phyloP scores from a whole-genome alignment of 2,329 filamentous ascomycete genomes.

The Botrytis fabae region DNA sequence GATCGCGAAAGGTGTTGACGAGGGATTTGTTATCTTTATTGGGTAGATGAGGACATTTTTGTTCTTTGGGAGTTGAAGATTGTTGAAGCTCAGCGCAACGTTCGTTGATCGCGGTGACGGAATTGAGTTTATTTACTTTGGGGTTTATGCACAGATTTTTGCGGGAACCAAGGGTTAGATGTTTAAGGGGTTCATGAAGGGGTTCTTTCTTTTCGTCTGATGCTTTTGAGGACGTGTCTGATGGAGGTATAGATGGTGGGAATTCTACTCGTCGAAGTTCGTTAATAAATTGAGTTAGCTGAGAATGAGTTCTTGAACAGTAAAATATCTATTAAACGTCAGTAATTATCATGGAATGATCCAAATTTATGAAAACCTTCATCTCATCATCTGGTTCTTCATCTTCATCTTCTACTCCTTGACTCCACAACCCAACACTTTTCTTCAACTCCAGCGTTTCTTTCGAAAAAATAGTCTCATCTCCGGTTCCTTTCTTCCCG shows the following conservation, averaged over 20 bases:
- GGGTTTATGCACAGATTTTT: constrained; percentile 85
- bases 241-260: constrained; percentile 55
- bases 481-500: constrained; percentile 36
- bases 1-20: constrained; percentile 80
- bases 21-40: constrained; percentile 71
- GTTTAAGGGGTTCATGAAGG: constrained; percentile 58
- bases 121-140: constrained; percentile 68
- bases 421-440: constrained; percentile 47
- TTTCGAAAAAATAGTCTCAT: constrained; percentile 52
- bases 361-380: constrained; percentile 45
- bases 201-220: constrained; percentile 25
- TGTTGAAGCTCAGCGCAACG: constrained; percentile 88
- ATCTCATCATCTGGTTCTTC: constrained; percentile 56
- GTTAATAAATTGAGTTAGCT: constrained; percentile 68
- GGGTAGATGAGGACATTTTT: constrained; percentile 75
- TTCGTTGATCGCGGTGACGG: constrained; percentile 85
- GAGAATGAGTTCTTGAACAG: constrained; percentile 73
- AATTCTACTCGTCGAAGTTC: constrained; percentile 64
- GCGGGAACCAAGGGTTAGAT: constrained; percentile 67
- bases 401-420: constrained; percentile 45
- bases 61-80: constrained; percentile 58
- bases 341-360: constrained; percentile 11
- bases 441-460: constrained; percentile 64
- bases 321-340: constrained; percentile 56
- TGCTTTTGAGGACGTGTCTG: constrained; percentile 39